Evolutionary conservation across 352 stramenopile species (phyloP), one percentile per base, ranked within the genome.

Genomic region (Saprolegnia parasitica): DNA sequence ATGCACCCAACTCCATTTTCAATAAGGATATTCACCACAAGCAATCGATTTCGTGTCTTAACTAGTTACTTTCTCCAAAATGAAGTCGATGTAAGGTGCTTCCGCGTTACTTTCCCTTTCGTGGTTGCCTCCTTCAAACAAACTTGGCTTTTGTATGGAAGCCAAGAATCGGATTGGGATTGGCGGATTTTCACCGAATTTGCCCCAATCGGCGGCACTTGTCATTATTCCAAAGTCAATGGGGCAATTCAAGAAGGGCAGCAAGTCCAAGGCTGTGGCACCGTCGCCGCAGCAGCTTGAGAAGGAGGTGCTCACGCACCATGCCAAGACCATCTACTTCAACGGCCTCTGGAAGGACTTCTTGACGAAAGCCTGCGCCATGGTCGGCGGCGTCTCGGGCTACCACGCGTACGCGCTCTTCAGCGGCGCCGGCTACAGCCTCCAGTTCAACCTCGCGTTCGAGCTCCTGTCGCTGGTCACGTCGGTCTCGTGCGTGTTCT

Each of bases 271-370:
- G 42, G 52, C 71, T 61, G 46, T 65, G 3, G 18, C 42, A 8
- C 42, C 42, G 42, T n/a, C 52, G 10, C 73, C 85, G 56, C 76
- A 81, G 67, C 70, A 72, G 21, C 67, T 83, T 11, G 84, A 89
- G 65, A 81, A 90, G 71, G 74, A 90, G 49, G 81, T 91, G 45
- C 68, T 89, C 72, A 84, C 83, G 24, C 85, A 93, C 71, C 90
- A 90, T 68, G 80, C 79, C 64, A 93, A 90, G 81, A 93, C 85
- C 6, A 76, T 91, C 37, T 88, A 91, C 77, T 93, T 93, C 68
- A 93, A 93, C 67, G 82, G 90, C 70, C 72, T 90, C 37, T 93
- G 85, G 85, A 82, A 87, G 56, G 84, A 80, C n/a, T 91, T 93
- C 68, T 50, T 93, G 45, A 83, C 78, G 76, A 93, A 91, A 66